phyloP scores from a whole-genome alignment of 257 asterid species.

The Avicennia marina region DNA sequence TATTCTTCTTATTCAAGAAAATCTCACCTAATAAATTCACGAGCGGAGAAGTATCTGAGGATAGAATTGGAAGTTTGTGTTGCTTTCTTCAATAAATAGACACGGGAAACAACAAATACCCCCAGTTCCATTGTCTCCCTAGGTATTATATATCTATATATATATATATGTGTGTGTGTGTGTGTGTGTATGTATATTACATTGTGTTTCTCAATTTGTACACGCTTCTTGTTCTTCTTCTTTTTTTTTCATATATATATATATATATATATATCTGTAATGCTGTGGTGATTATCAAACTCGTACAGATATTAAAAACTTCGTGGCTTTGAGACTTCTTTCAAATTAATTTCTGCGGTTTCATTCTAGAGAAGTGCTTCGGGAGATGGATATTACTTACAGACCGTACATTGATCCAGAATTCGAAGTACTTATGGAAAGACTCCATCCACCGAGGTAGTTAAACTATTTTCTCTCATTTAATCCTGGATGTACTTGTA shows the following conservation, averaged over 20 bases:
- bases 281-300: background rate
- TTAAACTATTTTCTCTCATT: conserved; percentile 10
- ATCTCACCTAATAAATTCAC: too few species aligned
- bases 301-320: background rate
- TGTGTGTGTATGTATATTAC: background rate
- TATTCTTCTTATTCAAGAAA: too few species aligned
- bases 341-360: conserved; percentile 19
- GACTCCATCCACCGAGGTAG: conserved; percentile 94
- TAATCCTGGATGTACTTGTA: background rate
- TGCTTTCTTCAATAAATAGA: conserved; percentile 21
- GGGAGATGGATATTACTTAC: conserved; percentile 59
- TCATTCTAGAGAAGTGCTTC: background rate
- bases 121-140: background rate
- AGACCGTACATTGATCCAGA: conserved; percentile 62
- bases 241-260: background rate
- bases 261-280: background rate
- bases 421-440: conserved; percentile 52
- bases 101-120: conserved; percentile 21
- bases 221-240: background rate
- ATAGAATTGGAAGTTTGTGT: background rate
- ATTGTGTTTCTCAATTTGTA: background rate
- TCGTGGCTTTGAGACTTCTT: background rate
- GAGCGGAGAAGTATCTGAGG: too few species aligned
- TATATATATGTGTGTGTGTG: too few species aligned
- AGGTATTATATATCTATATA: background rate